Base-by-base conservation (phyloP, 176 grass and related monocot species). In the Zea luxurians region DNA sequence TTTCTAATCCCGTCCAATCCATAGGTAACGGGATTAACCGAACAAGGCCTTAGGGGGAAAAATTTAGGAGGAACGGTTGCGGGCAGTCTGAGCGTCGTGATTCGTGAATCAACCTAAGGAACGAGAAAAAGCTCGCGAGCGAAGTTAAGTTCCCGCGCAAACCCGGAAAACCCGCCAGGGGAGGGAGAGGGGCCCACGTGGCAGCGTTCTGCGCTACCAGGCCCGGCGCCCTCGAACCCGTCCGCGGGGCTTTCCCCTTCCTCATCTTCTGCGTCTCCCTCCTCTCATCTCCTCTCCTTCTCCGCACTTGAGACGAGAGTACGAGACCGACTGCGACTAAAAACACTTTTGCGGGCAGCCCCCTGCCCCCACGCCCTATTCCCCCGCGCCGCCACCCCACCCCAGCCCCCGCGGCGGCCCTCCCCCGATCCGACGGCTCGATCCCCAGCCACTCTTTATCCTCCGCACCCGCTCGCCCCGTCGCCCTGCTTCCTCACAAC, bases 101-200 rank as follows among this genome's bases (percentile, higher is more conserved):
- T n/a, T 3, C 61, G 6, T 37, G 8, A 36, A 37, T 15, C 9
- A n/a, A n/a, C n/a, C 1, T 6, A n/a, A 12, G 1, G 4, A 13
- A 40, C 38, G 38, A 40, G 4, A 40, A 40, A 43, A n/a, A 40
- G 38, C 38, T 4, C 55, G 20, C 38, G 18, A 71, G 8, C 0
- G 45, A 69, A 36, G 74, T 45, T 18, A 79, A 34, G 40, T 82
- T 82, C 79, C 85, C 79, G 85, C 85, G 85, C 73, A 65, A 87
- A 87, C 61, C 83, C 63, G 16, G 85, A 66, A 65, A 87, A 87
- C 61, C 83, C 63, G 16, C 0, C 13, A 35, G 1, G 6, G 0
- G 0, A 0, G 36, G 37, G 12, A 38, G 2, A 0, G 34, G 71
- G 71, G 3, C 71, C 84, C 78, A 77, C 66, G 12, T 0, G 75